Conservation (phyloP, 2,329 filamentous ascomycete species). For the Paecilomyces dactylethromorphus region DNA sequence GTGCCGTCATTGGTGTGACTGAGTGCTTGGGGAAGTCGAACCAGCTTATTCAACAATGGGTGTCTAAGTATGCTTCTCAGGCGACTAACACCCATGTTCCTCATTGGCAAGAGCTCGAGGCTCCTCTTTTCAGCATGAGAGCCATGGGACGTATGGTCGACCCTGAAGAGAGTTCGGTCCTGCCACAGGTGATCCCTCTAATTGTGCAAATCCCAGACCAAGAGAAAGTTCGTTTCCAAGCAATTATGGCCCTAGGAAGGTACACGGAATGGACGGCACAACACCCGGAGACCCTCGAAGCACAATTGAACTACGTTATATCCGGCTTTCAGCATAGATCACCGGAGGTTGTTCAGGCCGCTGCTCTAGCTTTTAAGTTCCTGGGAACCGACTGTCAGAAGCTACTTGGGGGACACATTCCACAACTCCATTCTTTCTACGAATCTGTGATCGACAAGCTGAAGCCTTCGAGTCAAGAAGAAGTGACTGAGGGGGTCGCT, state of each 20-base stretch:
- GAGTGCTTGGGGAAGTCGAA: slow-evolving; percentile 89
- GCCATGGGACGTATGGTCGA: slow-evolving; percentile 97
- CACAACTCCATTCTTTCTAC: slow-evolving; percentile 87
- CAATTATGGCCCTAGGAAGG: slow-evolving; percentile 92
- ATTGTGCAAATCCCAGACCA: slow-evolving; percentile 92
- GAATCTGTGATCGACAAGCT: slow-evolving; percentile 81
- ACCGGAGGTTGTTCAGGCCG: slow-evolving; percentile 83
- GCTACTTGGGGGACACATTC: slow-evolving; percentile 73
- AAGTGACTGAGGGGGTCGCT: slow-evolving; percentile 92
- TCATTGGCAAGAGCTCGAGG: slow-evolving; percentile 94
- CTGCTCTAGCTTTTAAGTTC: slow-evolving; percentile 91
- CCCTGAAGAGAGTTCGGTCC: slow-evolving; percentile 75
- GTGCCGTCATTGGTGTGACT: slow-evolving; percentile 88
- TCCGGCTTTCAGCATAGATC: slow-evolving; percentile 84
- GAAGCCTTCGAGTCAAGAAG: slow-evolving; percentile 81
- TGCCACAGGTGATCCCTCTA: slow-evolving; percentile 86
- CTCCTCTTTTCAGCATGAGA: slow-evolving; percentile 88
- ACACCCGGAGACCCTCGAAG: slow-evolving; percentile 84
- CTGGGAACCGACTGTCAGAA: slow-evolving; percentile 93
- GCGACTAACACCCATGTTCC: slow-evolving; percentile 70
- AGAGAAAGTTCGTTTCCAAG: slow-evolving; percentile 96
- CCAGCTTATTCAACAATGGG: slow-evolving; percentile 80
- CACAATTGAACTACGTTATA: slow-evolving; percentile 93
- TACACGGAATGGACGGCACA: slow-evolving; percentile 98
- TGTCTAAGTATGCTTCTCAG: slow-evolving; percentile 70